Evolutionary conservation across 331 rosid genomes (phyloP).

Genomic region (Malus hybrid): DNA sequence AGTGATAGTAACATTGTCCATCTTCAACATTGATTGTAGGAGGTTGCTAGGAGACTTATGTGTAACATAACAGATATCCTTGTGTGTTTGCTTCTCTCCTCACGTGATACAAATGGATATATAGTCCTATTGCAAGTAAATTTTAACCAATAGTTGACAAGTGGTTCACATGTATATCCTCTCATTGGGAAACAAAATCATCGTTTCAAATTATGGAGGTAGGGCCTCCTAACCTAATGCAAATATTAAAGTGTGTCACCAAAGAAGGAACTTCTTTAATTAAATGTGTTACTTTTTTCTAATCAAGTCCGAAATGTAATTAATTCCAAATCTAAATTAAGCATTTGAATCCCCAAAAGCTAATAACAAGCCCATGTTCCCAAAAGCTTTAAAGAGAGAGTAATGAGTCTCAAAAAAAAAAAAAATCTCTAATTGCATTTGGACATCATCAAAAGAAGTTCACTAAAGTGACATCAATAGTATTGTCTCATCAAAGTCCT

Average conservation of each 20-base stretch:
- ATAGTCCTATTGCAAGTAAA: no score
- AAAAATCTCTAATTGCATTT: conserved; percentile 44
- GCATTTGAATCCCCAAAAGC: conserved; percentile 58
- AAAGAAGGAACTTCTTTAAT: conserved; percentile 29
- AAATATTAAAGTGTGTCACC: conserved; percentile 36
- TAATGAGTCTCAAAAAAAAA: conserved; percentile 35
- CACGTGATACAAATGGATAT: no score
- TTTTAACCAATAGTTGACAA: no score
- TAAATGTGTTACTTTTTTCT: conserved; percentile 34
- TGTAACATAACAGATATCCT: no score
- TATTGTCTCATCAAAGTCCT: conserved; percentile 29
- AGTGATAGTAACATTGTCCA: no score
- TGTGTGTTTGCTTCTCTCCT: no score
- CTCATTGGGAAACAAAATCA: not conserved
- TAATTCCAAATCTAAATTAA: conserved; percentile 15
- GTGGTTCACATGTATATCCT: no score
- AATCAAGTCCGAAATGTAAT: conserved; percentile 37
- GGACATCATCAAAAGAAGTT: conserved; percentile 62
- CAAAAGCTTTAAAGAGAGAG: conserved; percentile 51
- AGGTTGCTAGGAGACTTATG: no score
- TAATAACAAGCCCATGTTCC: conserved; percentile 68
- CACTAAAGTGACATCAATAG: conserved; percentile 36
- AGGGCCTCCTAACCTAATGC: conserved; percentile 26
- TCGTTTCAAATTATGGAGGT: conserved; percentile 35
- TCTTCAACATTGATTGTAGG: no score